Evolutionary conservation across 108 stramenopile genomes (phyloP).

Genomic region (Stephanodiscus minutulus): DNA sequence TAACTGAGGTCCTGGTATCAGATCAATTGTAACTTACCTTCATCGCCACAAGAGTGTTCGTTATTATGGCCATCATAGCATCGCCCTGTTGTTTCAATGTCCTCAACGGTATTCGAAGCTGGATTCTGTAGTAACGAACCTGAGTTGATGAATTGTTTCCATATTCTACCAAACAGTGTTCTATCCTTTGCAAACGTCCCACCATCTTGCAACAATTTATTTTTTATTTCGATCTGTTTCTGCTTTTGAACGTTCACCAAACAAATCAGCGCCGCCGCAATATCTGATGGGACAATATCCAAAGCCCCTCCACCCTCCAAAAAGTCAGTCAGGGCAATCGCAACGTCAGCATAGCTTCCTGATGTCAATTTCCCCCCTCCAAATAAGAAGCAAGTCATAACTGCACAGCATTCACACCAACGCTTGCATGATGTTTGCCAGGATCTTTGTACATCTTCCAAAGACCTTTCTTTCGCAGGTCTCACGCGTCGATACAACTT

Average conservation of each 20-base stretch:
- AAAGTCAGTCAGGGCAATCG: constrained; percentile 82
- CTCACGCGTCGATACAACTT: constrained; percentile 10
- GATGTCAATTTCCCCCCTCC: constrained; percentile 72
- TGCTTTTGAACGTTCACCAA: constrained; percentile 50
- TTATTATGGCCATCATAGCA: neutral
- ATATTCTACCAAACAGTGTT: constrained; percentile 17
- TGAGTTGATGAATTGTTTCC: constrained; percentile 14
- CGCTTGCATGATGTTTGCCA: constrained; percentile 51
- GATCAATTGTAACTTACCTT: neutral
- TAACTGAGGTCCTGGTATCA: neutral
- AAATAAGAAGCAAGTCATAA: constrained; percentile 83
- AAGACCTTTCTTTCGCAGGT: constrained; percentile 12
- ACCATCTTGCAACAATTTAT: constrained; percentile 29
- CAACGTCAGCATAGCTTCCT: constrained; percentile 64
- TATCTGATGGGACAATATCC: constrained; percentile 56
- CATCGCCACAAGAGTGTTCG: neutral
- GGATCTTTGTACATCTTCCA: constrained; percentile 65
- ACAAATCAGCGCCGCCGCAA: constrained; percentile 53
- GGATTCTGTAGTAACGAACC: neutral
- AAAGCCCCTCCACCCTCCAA: constrained; percentile 72
- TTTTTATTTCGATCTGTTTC: constrained; percentile 46
- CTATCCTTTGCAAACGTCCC: constrained; percentile 46
- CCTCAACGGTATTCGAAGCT: neutral
- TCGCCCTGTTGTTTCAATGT: constrained; percentile 13
- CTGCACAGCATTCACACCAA: constrained; percentile 60